A percentile compares a stretch with the other conserved stretches of the same genome.
These are phyloP conservation scores for Spencermartinsiella ligniputridi DNA, from an alignment of 1,139 yeast species.

Conservation along the genomic window DNA sequence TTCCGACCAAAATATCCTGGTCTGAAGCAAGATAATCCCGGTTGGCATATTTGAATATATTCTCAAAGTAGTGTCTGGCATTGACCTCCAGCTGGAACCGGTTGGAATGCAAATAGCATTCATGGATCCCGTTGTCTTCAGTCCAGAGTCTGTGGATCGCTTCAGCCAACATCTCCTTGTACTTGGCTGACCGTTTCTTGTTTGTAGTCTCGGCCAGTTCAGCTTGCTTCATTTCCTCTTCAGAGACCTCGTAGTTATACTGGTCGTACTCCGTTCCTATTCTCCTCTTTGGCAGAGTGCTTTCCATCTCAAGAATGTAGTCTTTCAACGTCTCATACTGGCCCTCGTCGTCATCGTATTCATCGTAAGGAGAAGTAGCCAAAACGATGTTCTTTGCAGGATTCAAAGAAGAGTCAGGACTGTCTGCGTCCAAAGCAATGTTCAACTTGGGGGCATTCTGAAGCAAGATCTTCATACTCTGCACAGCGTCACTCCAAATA, in stretches of 20 bases:
- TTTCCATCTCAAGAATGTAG: slow-evolving; percentile 2
- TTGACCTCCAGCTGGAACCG: slow-evolving; percentile 81
- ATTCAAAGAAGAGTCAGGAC: slow-evolving; percentile 13
- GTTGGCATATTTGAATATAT: slow-evolving; percentile 58
- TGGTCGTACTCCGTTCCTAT: slow-evolving; percentile 3
- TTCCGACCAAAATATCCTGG: slow-evolving; percentile 79
- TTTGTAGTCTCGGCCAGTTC: slow-evolving; percentile 6
- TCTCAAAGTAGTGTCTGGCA: slow-evolving; percentile 71
- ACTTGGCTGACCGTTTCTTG: slow-evolving; percentile 2
- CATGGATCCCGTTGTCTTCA: slow-evolving; percentile 59
- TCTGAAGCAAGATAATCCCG: slow-evolving; percentile 68
- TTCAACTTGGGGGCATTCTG: slow-evolving; percentile 33
- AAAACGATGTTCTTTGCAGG: slow-evolving; percentile 12
- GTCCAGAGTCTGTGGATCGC: slow-evolving; percentile 68
- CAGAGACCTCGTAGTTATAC: slow-evolving; percentile 4
- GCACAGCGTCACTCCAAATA: slow-evolving; percentile 93
- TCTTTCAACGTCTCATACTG: slow-evolving; percentile 7
- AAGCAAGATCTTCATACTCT: slow-evolving; percentile 78
- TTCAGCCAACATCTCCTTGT: slow-evolving; percentile 51
- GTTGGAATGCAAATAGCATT: slow-evolving; percentile 59
- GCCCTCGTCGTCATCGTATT: slow-evolving; percentile 9
- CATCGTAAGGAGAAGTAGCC: slow-evolving; percentile 14
- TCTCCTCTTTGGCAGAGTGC: background rate
- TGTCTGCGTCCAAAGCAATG: slow-evolving; percentile 23
- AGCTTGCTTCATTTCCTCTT: slow-evolving; percentile 5